Evolutionary conservation across 768 basidiomycete genomes (phyloP), one percentile per base, ranked within the genome.

Genomic region (Russula griseocarnosa): DNA sequence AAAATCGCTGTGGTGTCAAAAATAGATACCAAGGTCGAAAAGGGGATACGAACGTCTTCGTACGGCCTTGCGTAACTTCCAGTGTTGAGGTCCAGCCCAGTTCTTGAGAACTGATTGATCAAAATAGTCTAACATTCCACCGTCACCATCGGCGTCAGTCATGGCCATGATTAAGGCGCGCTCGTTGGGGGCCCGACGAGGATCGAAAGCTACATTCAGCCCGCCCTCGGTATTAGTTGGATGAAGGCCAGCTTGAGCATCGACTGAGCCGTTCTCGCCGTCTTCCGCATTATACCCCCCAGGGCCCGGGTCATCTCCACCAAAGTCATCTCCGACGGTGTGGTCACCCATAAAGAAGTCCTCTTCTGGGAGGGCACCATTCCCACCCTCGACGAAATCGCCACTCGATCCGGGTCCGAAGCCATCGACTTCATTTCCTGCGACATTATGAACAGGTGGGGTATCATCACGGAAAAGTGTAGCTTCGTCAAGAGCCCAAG

Each of bases 81-180:
- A 99, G 72, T 99, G 97, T 74, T 98, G 93, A 9, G 95, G 95
- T 0, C 97, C 97, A 4, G 97, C 97, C 97, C 97, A 99, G 69
- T 96, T 96, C 81, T 92, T 96, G 69, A 87, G 79, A 70, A 90
- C 82, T 66, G 79, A 85, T 70, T 86, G 82, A 74, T 98, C 95
- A 72, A 98, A 97, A 74, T 96, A 97, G 70, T 95, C 94, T 71
- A 88, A 78, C 75, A 88, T 82, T 6, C 80, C 82, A 1, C 78
- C 82, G 61, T 90, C 84, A 61, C 81, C 82, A 3, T 81, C 85
- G 4, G 77, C 82, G 55, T 86, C 84, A 3, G 84, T 85, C 86
- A 97, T 90, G 0, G 91, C 91, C 81, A 98, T 83, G 55, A 94
- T 83, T 32, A 96, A 78, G 67, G 94, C 91, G 5, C 88, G 81